Base-by-base conservation (phyloP, 1,139 yeast genomes). In the Pichia sp. region DNA sequence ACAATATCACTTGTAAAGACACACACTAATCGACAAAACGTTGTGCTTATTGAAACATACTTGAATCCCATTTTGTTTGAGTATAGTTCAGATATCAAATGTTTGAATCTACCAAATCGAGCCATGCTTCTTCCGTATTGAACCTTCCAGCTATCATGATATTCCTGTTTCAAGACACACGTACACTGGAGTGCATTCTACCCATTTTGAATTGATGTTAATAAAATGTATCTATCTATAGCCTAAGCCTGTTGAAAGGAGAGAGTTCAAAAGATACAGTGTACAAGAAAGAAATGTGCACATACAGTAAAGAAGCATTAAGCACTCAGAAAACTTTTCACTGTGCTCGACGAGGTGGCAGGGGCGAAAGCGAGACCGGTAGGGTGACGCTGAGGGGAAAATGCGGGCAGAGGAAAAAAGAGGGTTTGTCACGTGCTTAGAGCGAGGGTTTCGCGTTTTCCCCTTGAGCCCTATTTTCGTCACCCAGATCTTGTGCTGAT, bases 181-280 rank as follows among this genome's bases (percentile, higher is more conserved):
- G 59, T 67, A 66, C 69, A 56, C 74, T 73, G 67, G 78, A 71
- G 78, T 77, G 81, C 76, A 77, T 71, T 67, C 82, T 80, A 73
- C 79, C 81, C 81, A 76, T 76, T 65, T 67, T 76, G 70, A 48
- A 34, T 42, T 46, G 47, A 35, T 40, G 40, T 50, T 42, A 40
- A 32, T 42, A 22, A 36, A 37, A 31, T 38, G 37, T 31, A 40
- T 44, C 38, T 47, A 34, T 42, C 46, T 43, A 19, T 50, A 47
- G 53, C 51, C 53, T 42, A 46, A 44, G 51, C 51, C 44, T 50
- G 42, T 28, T 42, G 7, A 22, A 35, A 38, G 37, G 17, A 32
- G 31, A 43, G 27, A 20, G 19, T 14, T 8, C 27, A 15, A 36
- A 34, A 27, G 19, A 9, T 4, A 20, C 21, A 20, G 38, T 12